These are phyloP conservation scores for Exophiala mesophila DNA, from an alignment of 2,329 filamentous ascomycete species.

Conservation along the genomic window DNA sequence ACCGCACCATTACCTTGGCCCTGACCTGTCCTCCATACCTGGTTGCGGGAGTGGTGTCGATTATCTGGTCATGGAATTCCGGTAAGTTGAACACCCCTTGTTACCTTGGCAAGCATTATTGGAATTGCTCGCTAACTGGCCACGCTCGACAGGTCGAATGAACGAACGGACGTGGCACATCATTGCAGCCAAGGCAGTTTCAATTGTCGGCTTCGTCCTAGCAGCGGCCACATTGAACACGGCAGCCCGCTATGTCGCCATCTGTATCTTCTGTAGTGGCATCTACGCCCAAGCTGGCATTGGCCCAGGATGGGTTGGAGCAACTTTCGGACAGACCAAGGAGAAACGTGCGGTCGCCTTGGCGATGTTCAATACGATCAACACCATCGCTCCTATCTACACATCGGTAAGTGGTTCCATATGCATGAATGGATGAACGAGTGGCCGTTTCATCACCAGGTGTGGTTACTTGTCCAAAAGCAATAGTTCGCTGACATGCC, in stretches of 20 bases:
- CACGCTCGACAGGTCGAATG: slow-evolving; percentile 20
- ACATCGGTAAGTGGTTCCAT: slow-evolving; percentile 36
- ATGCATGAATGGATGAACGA: too few relatives aligned
- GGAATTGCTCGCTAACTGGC: slow-evolving; percentile 4
- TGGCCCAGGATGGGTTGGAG: slow-evolving; percentile 40
- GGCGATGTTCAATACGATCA: slow-evolving; percentile 51
- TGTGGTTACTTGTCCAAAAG: background rate
- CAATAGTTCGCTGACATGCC: background rate
- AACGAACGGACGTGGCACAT: slow-evolving; percentile 63
- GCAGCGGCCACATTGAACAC: slow-evolving; percentile 43
- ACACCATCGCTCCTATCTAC: slow-evolving; percentile 67
- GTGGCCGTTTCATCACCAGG: too few relatives aligned
- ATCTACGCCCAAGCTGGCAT: slow-evolving; percentile 36
- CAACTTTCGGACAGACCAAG: slow-evolving; percentile 54
- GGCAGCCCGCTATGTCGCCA: slow-evolving; percentile 29
- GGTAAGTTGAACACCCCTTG: background rate
- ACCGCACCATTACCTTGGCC: slow-evolving; percentile 21
- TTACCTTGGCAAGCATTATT: background rate
- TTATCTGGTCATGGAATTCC: slow-evolving; percentile 24
- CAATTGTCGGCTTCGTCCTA: slow-evolving; percentile 39
- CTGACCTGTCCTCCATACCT: slow-evolving; percentile 22
- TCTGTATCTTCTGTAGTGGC: slow-evolving; percentile 31
- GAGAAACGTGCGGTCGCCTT: slow-evolving; percentile 42
- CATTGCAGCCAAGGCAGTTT: slow-evolving; percentile 55
- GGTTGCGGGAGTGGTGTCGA: slow-evolving; percentile 22